Base-by-base conservation (phyloP, 2,329 filamentous ascomycete genomes). In the Pseudocercospora fijiensis region DNA sequence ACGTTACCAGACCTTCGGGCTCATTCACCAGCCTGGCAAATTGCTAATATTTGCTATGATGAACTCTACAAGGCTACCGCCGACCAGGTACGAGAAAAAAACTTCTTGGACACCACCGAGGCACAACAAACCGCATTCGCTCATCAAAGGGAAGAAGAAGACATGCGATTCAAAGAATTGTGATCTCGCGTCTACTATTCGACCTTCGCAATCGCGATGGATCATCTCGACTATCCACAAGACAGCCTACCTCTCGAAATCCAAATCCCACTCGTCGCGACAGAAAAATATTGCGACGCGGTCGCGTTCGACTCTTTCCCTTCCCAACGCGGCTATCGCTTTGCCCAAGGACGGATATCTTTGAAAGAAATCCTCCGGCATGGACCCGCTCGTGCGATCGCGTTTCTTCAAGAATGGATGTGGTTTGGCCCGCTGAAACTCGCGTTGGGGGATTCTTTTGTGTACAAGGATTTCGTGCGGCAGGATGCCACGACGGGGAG, bases 31-130 rank as follows among this genome's bases (percentile, higher is more conserved):
- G 49, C 49, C 49, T 30, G 49, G 49, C 49, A 53, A 53, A 53
- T 53, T 53, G 49, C 49, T 53, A 53, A 53, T 53, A 53, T 53
- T 53, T 53, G 49, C 26, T 24, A 28, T 53, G 49, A 28, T 53
- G 49, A 53, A 53, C 49, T 53, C 49, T 53, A 28, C 49, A 27
- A 5, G 45, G 45, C 45, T 22, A 22, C 18, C 13, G 45, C 18
- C 22, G 22, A 49, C 37, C 37, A 6, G 37, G 45, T 22, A 26
- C 49, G 24, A 53, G 49, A 53, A 28, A 26, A 53, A 26, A 16
- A 18, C 16, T 24, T 53, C 16, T 24, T 53, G 49, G 26, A 53
- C 4, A 24, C 11, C 49, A n/a, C n/a, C n/a, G n/a, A n/a, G n/a
- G n/a, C n/a, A n/a, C n/a, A 53, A 30, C 9, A 4, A 11, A 8